Evolutionary conservation across 1,139 yeast genomes (phyloP).

Genomic region (Kodamaea anthophila): DNA sequence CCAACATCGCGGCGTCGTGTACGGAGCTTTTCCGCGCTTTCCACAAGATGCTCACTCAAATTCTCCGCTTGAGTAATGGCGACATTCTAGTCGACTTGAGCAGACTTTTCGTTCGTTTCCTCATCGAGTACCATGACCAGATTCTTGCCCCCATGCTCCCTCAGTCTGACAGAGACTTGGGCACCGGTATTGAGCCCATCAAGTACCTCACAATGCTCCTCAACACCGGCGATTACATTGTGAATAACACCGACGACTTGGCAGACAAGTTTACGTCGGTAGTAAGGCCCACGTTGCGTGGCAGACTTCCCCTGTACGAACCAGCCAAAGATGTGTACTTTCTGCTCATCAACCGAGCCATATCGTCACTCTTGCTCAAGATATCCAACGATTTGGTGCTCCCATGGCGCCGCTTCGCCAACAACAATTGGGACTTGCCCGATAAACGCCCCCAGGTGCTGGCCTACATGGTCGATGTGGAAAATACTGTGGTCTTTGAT

Average conservation of each 20-base stretch:
- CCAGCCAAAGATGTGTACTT: slow-evolving; percentile 50
- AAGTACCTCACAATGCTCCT: slow-evolving; percentile 65
- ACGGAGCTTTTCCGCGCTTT: slow-evolving; percentile 80
- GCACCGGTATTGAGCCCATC: slow-evolving; percentile 46
- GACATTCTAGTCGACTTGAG: slow-evolving; percentile 60
- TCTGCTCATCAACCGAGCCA: slow-evolving; percentile 53
- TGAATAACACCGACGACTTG: slow-evolving; percentile 70
- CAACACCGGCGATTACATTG: slow-evolving; percentile 87
- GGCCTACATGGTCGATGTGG: slow-evolving; percentile 57
- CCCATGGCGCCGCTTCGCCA: slow-evolving; percentile 82
- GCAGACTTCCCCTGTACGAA: slow-evolving; percentile 42
- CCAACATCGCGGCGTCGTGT: slow-evolving; percentile 71
- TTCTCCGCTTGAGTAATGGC: slow-evolving; percentile 70
- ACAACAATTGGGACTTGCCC: slow-evolving; percentile 59
- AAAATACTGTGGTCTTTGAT: slow-evolving; percentile 34
- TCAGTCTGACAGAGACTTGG: slow-evolving; percentile 18
- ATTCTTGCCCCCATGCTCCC: slow-evolving; percentile 60
- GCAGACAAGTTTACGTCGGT: slow-evolving; percentile 56
- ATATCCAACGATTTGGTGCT: slow-evolving; percentile 58
- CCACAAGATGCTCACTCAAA: slow-evolving; percentile 65
- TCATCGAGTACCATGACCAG: slow-evolving; percentile 56
- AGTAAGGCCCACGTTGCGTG: slow-evolving; percentile 31
- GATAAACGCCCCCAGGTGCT: slow-evolving; percentile 52
- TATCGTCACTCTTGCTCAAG: slow-evolving; percentile 51
- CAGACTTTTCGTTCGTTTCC: slow-evolving; percentile 59